Percentiles rank a stretch among this genome's conserved stretches.
Evolutionary conservation across 352 stramenopile genomes (phyloP).

Genomic region (Pythium phragmitis): DNA sequence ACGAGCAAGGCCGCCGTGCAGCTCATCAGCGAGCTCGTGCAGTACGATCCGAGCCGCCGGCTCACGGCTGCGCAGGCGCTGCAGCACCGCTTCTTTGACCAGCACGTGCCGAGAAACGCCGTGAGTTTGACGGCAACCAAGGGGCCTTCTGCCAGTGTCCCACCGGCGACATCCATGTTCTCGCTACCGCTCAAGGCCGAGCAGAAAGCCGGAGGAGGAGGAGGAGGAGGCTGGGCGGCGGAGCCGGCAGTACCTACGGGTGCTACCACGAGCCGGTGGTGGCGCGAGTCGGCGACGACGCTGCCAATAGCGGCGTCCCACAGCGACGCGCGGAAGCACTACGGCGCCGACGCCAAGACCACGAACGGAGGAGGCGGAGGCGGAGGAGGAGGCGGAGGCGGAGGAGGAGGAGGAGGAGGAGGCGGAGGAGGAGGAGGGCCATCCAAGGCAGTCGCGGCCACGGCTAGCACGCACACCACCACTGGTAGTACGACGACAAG

Average conservation of each 20-base stretch:
- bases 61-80: conserved; percentile 89
- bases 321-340: conserved; percentile 18
- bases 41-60: conserved; percentile 89
- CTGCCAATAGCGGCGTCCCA: conserved; percentile 11
- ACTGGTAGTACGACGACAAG: neutral
- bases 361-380: conserved; percentile 3
- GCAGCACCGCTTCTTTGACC: conserved; percentile 93
- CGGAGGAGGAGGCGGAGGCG: neutral
- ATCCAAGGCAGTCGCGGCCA: no score
- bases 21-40: conserved; percentile 89
- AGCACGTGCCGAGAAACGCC: conserved; percentile 43
- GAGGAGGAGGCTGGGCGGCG: neutral
- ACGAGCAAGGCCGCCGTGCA: conserved; percentile 68
- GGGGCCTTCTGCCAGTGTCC: neutral
- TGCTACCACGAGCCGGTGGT: conserved; percentile 21
- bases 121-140: conserved; percentile 23
- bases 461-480: no score
- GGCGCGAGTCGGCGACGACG: conserved; percentile 22
- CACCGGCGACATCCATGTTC: conserved; percentile 2
- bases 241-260: neutral
- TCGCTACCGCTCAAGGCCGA: conserved; percentile 32
- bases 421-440: neutral
- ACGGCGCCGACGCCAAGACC: conserved; percentile 23
- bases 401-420: neutral
- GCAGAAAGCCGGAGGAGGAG: conserved; percentile 23